Evolutionary conservation across 176 grass and related monocot species (phyloP).

Genomic region (Hordeum marinum): DNA sequence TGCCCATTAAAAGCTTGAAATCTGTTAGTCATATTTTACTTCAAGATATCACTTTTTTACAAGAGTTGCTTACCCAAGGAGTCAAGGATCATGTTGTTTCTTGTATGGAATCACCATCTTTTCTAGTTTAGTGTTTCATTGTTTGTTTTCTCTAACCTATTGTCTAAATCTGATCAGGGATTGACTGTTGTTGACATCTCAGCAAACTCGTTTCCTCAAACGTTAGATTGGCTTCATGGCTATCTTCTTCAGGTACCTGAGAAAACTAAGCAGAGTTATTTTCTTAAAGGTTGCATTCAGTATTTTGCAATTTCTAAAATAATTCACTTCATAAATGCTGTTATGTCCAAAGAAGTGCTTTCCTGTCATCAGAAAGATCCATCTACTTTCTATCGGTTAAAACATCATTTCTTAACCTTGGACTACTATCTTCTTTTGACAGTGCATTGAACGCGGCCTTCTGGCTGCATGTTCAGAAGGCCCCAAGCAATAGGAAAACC

Average conservation of each 20-base stretch:
- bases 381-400: not conserved
- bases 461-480: constrained; percentile 46
- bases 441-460: constrained; percentile 67
- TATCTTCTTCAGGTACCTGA: constrained; percentile 86
- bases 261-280: constrained; percentile 1
- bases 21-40: not conserved
- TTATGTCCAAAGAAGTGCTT: not conserved
- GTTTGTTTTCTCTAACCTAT: not conserved
- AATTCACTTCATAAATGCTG: not conserved
- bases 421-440: not conserved
- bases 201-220: constrained; percentile 92
- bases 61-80: not conserved
- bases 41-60: not conserved
- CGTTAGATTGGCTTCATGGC: constrained; percentile 81
- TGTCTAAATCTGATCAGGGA: constrained; percentile 45
- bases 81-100: not conserved
- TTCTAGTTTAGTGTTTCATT: not conserved
- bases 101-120: not conserved
- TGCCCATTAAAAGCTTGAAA: not conserved
- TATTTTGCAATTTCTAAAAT: not conserved
- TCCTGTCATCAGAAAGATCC: not conserved
- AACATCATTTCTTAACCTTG: not conserved
- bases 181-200: constrained; percentile 84
- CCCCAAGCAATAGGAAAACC: constrained; percentile 15
- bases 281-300: not conserved